phyloP scores from a whole-genome alignment of 257 asterid species.

The Jacaranda mimosifolia region DNA sequence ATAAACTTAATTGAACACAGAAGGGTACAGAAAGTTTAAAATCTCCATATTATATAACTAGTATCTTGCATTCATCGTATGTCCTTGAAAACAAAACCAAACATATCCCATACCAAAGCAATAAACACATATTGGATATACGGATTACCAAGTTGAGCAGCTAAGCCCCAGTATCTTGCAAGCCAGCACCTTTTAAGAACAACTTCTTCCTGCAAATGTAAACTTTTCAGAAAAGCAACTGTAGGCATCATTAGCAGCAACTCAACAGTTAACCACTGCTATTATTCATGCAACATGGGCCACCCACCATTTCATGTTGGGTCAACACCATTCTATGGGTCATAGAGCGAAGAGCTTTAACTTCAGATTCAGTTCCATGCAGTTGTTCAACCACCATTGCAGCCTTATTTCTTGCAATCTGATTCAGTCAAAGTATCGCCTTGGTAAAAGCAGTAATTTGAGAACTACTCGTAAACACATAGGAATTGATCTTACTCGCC shows the following conservation, averaged over 20 bases:
- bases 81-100: conserved; percentile 1
- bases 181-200: conserved; percentile 99
- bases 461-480: conserved; percentile 28
- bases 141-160: conserved; percentile 80
- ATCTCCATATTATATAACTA: conserved; percentile 4
- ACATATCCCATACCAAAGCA: conserved; percentile 14
- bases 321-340: conserved; percentile 96
- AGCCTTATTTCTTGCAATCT: conserved; percentile 81
- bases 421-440: conserved; percentile 42
- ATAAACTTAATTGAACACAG: conserved; percentile 6
- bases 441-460: conserved; percentile 38
- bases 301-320: conserved; percentile 87
- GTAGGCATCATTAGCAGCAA: conserved; percentile 20
- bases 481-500: conserved; percentile 51
- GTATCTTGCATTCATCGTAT: neutral
- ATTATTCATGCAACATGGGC: conserved; percentile 31
- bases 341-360: conserved; percentile 82
- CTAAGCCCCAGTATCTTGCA: conserved; percentile 99
- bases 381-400: conserved; percentile 68
- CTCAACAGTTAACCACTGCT: conserved; percentile 6
- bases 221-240: conserved; percentile 36
- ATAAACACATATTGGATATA: conserved; percentile 28
- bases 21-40: neutral
- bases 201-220: conserved; percentile 87
- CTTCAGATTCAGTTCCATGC: conserved; percentile 77